Conservation (phyloP, 2,329 filamentous ascomycete species). For the Herpotrichia juniperi region DNA sequence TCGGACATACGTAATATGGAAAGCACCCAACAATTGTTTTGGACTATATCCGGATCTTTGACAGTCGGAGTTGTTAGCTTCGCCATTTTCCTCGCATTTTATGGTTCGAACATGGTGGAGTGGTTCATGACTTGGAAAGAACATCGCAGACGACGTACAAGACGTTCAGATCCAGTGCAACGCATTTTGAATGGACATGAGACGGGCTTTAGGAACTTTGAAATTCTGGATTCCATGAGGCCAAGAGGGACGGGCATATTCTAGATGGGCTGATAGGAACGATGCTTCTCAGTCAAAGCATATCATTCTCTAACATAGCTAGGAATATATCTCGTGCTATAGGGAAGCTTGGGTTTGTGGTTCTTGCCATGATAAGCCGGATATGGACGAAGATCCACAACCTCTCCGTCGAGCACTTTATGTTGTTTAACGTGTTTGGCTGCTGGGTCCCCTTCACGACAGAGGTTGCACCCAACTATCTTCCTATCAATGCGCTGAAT, state of each 20-base stretch:
- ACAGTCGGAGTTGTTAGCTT: constrained; percentile 46
- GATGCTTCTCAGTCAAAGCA: too few relatives aligned
- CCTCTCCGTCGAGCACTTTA: too few relatives aligned
- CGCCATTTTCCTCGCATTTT: constrained; percentile 49
- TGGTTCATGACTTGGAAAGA: constrained; percentile 45
- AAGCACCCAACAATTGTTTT: constrained; percentile 47
- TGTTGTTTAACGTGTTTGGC: too few relatives aligned
- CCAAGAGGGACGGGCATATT: constrained; percentile 15
- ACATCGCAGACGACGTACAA: constrained; percentile 21
- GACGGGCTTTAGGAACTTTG: constrained; percentile 25
- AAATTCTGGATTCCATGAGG: constrained; percentile 26
- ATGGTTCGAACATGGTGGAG: constrained; percentile 46
- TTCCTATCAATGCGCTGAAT: too few relatives aligned
- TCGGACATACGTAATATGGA: constrained; percentile 49
- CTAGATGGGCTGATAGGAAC: not conserved
- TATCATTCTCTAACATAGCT: too few relatives aligned
- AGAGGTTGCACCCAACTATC: too few relatives aligned
- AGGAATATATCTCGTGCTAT: too few relatives aligned
- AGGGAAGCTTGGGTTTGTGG: too few relatives aligned
- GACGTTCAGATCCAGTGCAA: constrained; percentile 9
- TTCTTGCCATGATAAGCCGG: too few relatives aligned
- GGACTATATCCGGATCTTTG: constrained; percentile 47
- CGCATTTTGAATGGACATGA: constrained; percentile 7
- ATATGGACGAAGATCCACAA: too few relatives aligned
- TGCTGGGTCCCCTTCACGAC: too few relatives aligned